Conservation (phyloP, 2,329 filamentous ascomycete species). For the Trichoderma atrobrunneum region DNA sequence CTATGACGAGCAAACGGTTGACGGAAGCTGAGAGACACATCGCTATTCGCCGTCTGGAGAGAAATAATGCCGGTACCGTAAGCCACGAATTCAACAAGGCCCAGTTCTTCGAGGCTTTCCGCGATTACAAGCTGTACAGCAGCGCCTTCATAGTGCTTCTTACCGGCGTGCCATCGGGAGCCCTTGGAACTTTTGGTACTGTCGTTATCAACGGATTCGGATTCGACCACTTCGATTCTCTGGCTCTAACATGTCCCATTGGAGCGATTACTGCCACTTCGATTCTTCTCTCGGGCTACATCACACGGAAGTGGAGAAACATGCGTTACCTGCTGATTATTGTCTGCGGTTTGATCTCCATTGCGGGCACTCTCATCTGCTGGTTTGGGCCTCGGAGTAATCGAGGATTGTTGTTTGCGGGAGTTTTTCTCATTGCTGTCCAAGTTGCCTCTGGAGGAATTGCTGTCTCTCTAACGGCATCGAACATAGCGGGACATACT, state of each 20-base stretch:
- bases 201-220: background rate
- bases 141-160: constrained; percentile 1
- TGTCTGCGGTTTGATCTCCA: background rate
- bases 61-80: background rate
- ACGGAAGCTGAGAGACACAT: background rate
- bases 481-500: constrained; percentile 3
- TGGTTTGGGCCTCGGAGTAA: background rate
- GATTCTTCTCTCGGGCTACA: background rate
- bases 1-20: background rate
- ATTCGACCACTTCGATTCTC: background rate
- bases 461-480: constrained; percentile 1
- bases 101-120: constrained; percentile 7
- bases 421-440: background rate
- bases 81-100: constrained; percentile 1
- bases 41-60: background rate
- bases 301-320: background rate
- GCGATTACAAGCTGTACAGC: constrained; percentile 7
- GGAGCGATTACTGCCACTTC: constrained; percentile 2
- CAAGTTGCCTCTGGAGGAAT: constrained; percentile 2
- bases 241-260: constrained; percentile 1
- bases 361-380: background rate
- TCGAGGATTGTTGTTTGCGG: background rate
- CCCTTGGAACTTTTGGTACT: background rate
- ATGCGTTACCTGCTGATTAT: background rate
- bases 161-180: background rate